A percentile compares a stretch with the other conserved stretches of the same genome.
These are phyloP conservation scores for Favolaschia claudopus DNA, from an alignment of 768 basidiomycete species.

Conservation along the genomic window DNA sequence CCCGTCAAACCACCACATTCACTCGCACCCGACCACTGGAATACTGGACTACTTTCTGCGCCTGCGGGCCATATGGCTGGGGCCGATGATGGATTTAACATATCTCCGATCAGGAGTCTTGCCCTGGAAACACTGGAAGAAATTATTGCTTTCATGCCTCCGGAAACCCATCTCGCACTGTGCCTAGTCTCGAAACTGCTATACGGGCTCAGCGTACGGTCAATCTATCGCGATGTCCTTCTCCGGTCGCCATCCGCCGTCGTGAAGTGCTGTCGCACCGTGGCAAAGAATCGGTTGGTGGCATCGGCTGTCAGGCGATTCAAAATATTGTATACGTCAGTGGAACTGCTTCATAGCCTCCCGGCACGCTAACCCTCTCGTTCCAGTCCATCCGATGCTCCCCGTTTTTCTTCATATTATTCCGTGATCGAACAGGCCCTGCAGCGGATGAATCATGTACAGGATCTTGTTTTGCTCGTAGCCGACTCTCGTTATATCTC, in stretches of 20 bases:
- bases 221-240: conserved; percentile 43
- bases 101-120: conserved; percentile 30
- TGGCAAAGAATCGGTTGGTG: conserved; percentile 34
- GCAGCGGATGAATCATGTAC: conserved; percentile 32
- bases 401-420: conserved; percentile 41
- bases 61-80: conserved; percentile 23
- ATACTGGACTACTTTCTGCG: conserved; percentile 9
- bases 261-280: conserved; percentile 43
- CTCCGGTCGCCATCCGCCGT: conserved; percentile 37
- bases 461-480: conserved; percentile 41
- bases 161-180: conserved; percentile 39
- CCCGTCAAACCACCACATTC: conserved; percentile 9
- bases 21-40: background rate
- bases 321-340: conserved; percentile 44
- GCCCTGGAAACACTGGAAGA: conserved; percentile 46
- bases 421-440: conserved; percentile 38
- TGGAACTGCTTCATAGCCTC: conserved; percentile 4
- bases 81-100: background rate
- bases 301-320: conserved; percentile 41
- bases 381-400: conserved; percentile 27
- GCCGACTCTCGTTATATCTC: conserved; percentile 38
- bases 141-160: conserved; percentile 39
- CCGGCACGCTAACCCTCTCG: conserved; percentile 22
- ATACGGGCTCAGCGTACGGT: conserved; percentile 39
- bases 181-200: conserved; percentile 43